phyloP scores from a whole-genome alignment of 345 rosid species.

The Gossypium stocksii region DNA sequence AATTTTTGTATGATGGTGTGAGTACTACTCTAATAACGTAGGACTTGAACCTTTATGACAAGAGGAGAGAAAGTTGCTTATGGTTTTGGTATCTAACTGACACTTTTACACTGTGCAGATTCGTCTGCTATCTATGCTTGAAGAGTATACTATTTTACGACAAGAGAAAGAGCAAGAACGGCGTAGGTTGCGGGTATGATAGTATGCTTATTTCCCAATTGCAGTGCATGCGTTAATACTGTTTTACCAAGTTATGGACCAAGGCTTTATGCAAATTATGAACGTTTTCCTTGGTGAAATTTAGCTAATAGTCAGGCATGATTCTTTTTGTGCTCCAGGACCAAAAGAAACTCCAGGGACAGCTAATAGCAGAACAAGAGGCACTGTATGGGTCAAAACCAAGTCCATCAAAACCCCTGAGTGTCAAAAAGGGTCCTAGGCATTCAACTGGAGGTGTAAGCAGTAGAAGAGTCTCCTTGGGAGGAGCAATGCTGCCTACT shows the following conservation, averaged over 20 bases:
- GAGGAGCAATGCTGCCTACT: conserved; percentile 63
- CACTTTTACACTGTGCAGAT: conserved; percentile 39
- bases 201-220: neutral
- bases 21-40: conserved; percentile 25
- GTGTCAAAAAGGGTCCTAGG: conserved; percentile 68
- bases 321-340: conserved; percentile 47
- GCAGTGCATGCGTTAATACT: neutral
- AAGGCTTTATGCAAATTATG: neutral
- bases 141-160: conserved; percentile 63
- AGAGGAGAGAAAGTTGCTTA: neutral
- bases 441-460: conserved; percentile 71
- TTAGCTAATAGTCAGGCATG: neutral
- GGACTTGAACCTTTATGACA: neutral
- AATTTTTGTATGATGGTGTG: conserved; percentile 93
- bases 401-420: conserved; percentile 80
- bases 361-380: conserved; percentile 88
- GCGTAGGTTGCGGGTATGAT: conserved; percentile 73
- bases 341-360: conserved; percentile 97
- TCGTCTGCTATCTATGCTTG: conserved; percentile 85
- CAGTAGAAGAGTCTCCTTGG: conserved; percentile 69
- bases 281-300: neutral
- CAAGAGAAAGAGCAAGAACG: conserved; percentile 97
- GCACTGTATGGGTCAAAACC: conserved; percentile 92
- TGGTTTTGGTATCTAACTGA: conserved; percentile 3
- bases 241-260: neutral